Conservation (phyloP, 768 basidiomycete species). For the Auriculariales sp. region DNA sequence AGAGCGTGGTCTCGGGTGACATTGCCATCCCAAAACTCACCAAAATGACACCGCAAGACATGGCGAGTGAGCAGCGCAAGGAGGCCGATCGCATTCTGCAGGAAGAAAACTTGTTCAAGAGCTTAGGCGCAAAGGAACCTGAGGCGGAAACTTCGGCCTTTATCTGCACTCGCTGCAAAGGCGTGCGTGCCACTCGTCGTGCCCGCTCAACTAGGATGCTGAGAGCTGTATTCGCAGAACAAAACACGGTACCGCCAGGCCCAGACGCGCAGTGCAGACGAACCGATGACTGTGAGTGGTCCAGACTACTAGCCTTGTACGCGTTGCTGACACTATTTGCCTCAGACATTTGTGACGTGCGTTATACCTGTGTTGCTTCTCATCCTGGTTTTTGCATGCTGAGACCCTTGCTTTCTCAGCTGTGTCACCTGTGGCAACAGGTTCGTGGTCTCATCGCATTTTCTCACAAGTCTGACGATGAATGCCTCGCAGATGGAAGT, state of each 20-base stretch:
- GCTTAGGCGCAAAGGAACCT: slow-evolving; percentile 76
- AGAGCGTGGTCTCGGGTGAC: slow-evolving; percentile 74
- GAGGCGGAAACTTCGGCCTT: slow-evolving; percentile 96
- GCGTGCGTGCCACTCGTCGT: slow-evolving; percentile 28
- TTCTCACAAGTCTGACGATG: slow-evolving; percentile 5
- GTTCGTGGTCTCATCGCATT: slow-evolving; percentile 12
- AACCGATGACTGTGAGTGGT: slow-evolving; percentile 83
- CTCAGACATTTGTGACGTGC: slow-evolving; percentile 79
- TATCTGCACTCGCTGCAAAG: slow-evolving; percentile 91
- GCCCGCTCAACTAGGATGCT: not conserved
- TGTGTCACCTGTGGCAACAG: slow-evolving; percentile 56
- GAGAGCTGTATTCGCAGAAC: slow-evolving; percentile 25
- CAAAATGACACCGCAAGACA: slow-evolving; percentile 82
- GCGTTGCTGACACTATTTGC: slow-evolving; percentile 5
- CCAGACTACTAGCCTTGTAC: not conserved
- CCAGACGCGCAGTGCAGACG: slow-evolving; percentile 94
- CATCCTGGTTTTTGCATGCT: slow-evolving; percentile 4
- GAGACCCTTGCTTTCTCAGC: slow-evolving; percentile 16
- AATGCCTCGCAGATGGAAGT: slow-evolving; percentile 45
- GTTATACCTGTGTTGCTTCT: slow-evolving; percentile 11
- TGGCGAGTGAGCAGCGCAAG: slow-evolving; percentile 88
- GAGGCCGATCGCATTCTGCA: slow-evolving; percentile 70
- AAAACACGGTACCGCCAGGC: slow-evolving; percentile 91
- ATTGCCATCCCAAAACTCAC: slow-evolving; percentile 54
- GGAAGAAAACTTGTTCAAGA: slow-evolving; percentile 79